Conservation (phyloP, 2,329 filamentous ascomycete species). For the Sporothrix inflata region DNA sequence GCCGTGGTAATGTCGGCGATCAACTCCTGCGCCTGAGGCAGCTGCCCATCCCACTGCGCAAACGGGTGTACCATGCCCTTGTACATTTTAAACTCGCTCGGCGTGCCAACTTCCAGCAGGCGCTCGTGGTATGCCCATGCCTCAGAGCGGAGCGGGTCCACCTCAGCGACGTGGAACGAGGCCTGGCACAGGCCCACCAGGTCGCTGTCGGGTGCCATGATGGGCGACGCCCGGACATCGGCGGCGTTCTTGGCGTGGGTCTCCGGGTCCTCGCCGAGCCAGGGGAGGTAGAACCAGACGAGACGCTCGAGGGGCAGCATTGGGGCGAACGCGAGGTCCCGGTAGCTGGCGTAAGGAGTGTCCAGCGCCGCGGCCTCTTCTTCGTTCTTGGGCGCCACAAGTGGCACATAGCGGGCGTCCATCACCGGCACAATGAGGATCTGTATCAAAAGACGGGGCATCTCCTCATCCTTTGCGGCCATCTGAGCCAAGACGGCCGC, state of each 20-base stretch:
- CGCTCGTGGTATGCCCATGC: slow-evolving; percentile 24
- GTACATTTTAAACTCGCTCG: slow-evolving; percentile 22
- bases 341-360: slow-evolving; percentile 29
- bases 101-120: background rate
- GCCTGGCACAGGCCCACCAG: slow-evolving; percentile 19
- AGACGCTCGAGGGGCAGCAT: slow-evolving; percentile 30
- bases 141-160: slow-evolving; percentile 30
- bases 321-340: slow-evolving; percentile 26
- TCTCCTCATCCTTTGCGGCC: slow-evolving; percentile 39
- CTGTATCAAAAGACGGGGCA: slow-evolving; percentile 40
- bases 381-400: background rate
- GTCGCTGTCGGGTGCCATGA: slow-evolving; percentile 9
- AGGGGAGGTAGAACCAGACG: slow-evolving; percentile 32
- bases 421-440: slow-evolving; percentile 45
- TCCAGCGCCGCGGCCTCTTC: background rate
- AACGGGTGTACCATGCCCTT: slow-evolving; percentile 31
- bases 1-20: slow-evolving; percentile 15
- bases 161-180: slow-evolving; percentile 25
- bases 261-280: slow-evolving; percentile 26
- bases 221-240: slow-evolving; percentile 27
- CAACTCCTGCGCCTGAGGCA: slow-evolving; percentile 19
- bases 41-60: slow-evolving; percentile 30
- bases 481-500: slow-evolving; percentile 45
- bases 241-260: background rate
- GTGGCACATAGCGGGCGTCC: slow-evolving; percentile 39